These are phyloP conservation scores for Aquanectria penicillioides DNA, from an alignment of 2,329 filamentous ascomycete genomes.

Conservation along the genomic window DNA sequence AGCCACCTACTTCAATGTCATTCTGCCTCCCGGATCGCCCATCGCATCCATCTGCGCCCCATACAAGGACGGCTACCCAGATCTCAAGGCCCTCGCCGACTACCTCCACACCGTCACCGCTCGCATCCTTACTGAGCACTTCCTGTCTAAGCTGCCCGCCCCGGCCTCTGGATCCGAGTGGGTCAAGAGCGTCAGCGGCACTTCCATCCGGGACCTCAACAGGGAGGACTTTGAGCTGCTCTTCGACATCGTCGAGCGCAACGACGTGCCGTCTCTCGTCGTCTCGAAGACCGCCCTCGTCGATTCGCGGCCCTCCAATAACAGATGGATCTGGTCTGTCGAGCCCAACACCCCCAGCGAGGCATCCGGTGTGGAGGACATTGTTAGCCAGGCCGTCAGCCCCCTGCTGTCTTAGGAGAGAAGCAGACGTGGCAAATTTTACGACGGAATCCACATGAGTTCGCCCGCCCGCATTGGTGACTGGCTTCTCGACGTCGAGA, in stretches of 20 bases:
- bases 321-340: slow-evolving; percentile 46
- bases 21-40: slow-evolving; percentile 49
- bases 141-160: slow-evolving; percentile 39
- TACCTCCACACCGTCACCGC: slow-evolving; percentile 57
- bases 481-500: neutral
- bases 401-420: slow-evolving; percentile 31
- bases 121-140: slow-evolving; percentile 52
- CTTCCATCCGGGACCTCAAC: slow-evolving; percentile 43
- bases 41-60: slow-evolving; percentile 55
- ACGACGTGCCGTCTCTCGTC: slow-evolving; percentile 31
- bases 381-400: slow-evolving; percentile 33
- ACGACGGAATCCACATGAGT: neutral
- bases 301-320: slow-evolving; percentile 25
- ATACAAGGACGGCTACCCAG: slow-evolving; percentile 55
- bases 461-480: neutral
- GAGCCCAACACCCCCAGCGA: slow-evolving; percentile 24
- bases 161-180: slow-evolving; percentile 33
- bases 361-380: slow-evolving; percentile 30
- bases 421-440: neutral
- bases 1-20: slow-evolving; percentile 56
- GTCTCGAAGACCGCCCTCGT: slow-evolving; percentile 32
- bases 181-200: slow-evolving; percentile 45
- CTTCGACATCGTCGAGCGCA: slow-evolving; percentile 43
- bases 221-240: slow-evolving; percentile 44
- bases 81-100: slow-evolving; percentile 54